Evolutionary conservation across 2,329 filamentous ascomycete genomes (phyloP).

Genomic region (Uncinocarpus reesii): DNA sequence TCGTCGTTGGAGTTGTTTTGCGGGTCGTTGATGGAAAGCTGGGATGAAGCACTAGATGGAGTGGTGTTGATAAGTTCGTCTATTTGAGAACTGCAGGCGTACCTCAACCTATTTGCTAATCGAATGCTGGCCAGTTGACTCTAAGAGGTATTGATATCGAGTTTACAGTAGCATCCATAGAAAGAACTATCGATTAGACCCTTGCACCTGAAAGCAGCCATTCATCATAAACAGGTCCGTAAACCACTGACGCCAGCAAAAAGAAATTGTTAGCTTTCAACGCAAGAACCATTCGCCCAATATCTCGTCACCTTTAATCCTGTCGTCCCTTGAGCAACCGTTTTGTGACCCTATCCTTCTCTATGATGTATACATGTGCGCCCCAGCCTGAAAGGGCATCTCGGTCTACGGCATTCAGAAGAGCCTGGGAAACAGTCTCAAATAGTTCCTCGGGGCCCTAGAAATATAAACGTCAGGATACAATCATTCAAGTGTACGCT

Average conservation of each 20-base stretch:
- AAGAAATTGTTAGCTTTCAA: conserved; percentile 9
- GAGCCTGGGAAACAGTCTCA: conserved; percentile 92
- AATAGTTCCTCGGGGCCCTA: conserved; percentile 89
- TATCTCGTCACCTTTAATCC: conserved; percentile 50
- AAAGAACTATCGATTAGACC: background rate
- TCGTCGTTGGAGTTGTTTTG: conserved; percentile 35
- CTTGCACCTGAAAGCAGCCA: background rate
- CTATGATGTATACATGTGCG: conserved; percentile 97
- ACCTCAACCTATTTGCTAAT: background rate
- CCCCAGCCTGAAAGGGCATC: conserved; percentile 97
- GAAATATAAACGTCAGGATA: too few species aligned
- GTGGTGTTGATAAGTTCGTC: conserved; percentile 17
- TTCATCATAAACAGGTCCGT: conserved; percentile 5
- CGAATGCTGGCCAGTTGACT: too few species aligned
- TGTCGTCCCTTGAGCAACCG: conserved; percentile 95
- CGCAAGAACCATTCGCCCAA: background rate
- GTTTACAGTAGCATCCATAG: background rate
- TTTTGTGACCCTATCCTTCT: conserved; percentile 99
- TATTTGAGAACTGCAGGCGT: background rate
- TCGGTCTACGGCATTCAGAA: conserved; percentile 91
- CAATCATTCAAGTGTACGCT: too few species aligned
- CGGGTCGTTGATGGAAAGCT: conserved; percentile 39
- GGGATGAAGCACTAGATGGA: conserved; percentile 38
- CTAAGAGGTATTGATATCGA: background rate
- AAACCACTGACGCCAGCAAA: conserved; percentile 7